Conservation (phyloP, 352 stramenopile species). For the Thraustochytrium sp. region DNA sequence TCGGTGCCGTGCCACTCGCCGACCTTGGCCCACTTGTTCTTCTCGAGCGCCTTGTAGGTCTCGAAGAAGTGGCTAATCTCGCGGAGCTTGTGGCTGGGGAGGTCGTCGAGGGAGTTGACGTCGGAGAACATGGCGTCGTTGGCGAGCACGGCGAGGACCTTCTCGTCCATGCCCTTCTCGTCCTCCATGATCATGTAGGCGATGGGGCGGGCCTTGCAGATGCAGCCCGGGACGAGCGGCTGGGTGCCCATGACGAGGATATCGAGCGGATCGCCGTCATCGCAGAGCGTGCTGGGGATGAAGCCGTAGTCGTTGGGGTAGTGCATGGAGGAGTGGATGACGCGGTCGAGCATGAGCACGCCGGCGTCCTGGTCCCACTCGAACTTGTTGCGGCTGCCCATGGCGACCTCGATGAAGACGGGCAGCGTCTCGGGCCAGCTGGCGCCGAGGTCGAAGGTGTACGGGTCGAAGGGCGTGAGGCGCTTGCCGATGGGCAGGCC, state of each 20-base stretch:
- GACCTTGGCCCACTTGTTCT: constrained; percentile 43
- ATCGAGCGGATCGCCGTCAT: constrained; percentile 52
- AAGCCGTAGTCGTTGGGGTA: constrained; percentile 54
- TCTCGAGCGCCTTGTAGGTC: constrained; percentile 53
- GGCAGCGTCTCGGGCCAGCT: constrained; percentile 45
- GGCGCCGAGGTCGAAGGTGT: constrained; percentile 27
- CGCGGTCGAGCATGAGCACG: constrained; percentile 50
- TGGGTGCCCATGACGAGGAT: constrained; percentile 49
- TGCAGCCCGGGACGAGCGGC: constrained; percentile 47
- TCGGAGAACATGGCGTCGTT: constrained; percentile 51
- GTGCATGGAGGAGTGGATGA: constrained; percentile 49
- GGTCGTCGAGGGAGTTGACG: constrained; percentile 48
- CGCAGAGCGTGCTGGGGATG: constrained; percentile 53
- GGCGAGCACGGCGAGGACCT: constrained; percentile 51
- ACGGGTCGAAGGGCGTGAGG: constrained; percentile 22
- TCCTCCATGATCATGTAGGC: constrained; percentile 53
- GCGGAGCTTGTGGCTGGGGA: constrained; percentile 48
- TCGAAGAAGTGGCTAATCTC: constrained; percentile 54
- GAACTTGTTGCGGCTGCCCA: constrained; percentile 54
- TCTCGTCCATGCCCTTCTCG: constrained; percentile 54
- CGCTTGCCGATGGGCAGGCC: neutral
- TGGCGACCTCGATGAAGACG: constrained; percentile 51
- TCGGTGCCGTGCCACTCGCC: constrained; percentile 50
- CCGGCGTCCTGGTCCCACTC: constrained; percentile 52
- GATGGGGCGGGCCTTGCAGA: constrained; percentile 49